Percentiles rank a stretch among this genome's conserved stretches.
phyloP scores from a whole-genome alignment of 148 eudicot genomes.

The Vaccinium corymbosum region DNA sequence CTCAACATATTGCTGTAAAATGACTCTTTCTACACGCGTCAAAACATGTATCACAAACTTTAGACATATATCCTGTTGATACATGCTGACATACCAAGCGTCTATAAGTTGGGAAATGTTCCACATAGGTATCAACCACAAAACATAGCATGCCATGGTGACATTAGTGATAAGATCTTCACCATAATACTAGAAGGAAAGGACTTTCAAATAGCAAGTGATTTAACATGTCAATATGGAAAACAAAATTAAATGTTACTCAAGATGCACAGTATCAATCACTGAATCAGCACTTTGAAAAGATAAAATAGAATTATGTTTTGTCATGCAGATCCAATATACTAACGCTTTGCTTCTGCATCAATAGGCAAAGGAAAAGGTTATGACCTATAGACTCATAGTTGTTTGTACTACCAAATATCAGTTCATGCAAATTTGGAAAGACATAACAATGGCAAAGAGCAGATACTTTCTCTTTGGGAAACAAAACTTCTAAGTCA shows the following conservation, averaged over 20 bases:
- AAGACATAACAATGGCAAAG: not conserved
- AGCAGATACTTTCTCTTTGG: not conserved
- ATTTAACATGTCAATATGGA: not conserved
- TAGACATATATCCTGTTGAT: too few relatives aligned
- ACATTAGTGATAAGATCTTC: not conserved
- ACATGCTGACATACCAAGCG: too few relatives aligned
- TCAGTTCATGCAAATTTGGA: too few relatives aligned
- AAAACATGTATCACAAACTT: too few relatives aligned
- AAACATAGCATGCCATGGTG: not conserved
- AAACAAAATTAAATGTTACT: not conserved
- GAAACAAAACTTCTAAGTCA: not conserved
- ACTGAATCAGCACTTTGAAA: not conserved
- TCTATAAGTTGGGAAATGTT: too few relatives aligned
- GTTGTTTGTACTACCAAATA: too few relatives aligned
- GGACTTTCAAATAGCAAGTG: not conserved
- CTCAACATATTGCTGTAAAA: not conserved
- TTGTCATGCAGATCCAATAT: not conserved
- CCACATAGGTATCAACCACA: not conserved
- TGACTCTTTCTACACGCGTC: not conserved
- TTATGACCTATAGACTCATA: not conserved
- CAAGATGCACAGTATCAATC: not conserved
- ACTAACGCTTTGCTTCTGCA: not conserved
- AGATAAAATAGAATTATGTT: not conserved
- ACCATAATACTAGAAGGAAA: not conserved
- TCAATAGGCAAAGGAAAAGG: not conserved